phyloP scores from a whole-genome alignment of 2,329 filamentous ascomycete genomes.

The Fusarium ramigenum region DNA sequence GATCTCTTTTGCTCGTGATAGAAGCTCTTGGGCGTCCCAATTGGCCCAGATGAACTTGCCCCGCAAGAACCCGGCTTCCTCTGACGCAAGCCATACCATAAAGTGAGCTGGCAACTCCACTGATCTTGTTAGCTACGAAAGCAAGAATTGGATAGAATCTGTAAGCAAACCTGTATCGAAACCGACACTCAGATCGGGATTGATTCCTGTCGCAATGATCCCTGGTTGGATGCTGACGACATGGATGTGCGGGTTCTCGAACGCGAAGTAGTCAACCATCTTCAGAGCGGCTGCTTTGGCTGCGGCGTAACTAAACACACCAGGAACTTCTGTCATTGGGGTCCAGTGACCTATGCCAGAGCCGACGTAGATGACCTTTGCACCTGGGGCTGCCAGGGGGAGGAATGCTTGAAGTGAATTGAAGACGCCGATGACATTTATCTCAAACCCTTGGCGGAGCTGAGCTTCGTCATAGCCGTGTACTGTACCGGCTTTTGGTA shows the following conservation, averaged over 20 bases:
- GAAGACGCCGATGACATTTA: constrained; percentile 39
- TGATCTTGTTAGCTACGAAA: background rate
- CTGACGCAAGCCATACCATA: background rate
- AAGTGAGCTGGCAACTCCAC: constrained; percentile 23
- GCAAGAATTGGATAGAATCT: fast-evolving
- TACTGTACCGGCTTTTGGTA: background rate
- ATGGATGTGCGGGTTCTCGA: constrained; percentile 49
- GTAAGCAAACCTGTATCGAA: background rate
- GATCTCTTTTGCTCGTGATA: background rate
- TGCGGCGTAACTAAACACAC: constrained; percentile 45
- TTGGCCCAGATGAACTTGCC: constrained; percentile 6
- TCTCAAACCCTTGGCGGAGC: constrained; percentile 19
- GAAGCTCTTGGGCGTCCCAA: constrained; percentile 9
- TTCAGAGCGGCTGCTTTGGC: constrained; percentile 49
- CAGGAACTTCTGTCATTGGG: constrained; percentile 10
- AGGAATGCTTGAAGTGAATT: constrained; percentile 41
- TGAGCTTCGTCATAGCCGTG: constrained; percentile 8
- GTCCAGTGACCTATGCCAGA: constrained; percentile 35
- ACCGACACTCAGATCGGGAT: background rate
- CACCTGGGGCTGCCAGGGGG: constrained; percentile 10
- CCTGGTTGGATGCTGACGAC: constrained; percentile 55
- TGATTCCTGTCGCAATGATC: constrained; percentile 50
- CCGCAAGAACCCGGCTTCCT: background rate
- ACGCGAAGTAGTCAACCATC: constrained; percentile 48
- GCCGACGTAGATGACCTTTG: constrained; percentile 37